Evolutionary conservation across 495 filamentous ascomycete species (phyloP).

Genomic region (Talaromyces thailandensis): DNA sequence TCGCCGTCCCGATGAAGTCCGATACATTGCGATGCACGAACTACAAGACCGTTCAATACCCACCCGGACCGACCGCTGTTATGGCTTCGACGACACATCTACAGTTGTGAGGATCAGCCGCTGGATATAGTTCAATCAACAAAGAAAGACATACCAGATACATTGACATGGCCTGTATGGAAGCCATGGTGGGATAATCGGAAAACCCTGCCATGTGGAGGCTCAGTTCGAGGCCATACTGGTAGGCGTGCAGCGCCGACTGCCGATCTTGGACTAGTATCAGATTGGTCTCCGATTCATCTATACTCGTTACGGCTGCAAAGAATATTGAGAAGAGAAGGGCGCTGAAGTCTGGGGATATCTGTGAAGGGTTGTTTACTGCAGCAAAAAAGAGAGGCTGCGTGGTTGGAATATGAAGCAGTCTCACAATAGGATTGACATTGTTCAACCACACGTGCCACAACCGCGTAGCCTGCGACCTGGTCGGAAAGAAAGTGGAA

Average conservation of each 20-base stretch:
- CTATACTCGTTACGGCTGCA: conserved; percentile 25
- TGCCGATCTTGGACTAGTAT: conserved; percentile 16
- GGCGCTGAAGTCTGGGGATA: conserved; percentile 23
- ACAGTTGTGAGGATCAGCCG: neutral
- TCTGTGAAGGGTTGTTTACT: conserved; percentile 22
- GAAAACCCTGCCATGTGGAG: conserved; percentile 20
- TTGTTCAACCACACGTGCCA: conserved; percentile 22
- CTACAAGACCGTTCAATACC: conserved; percentile 33
- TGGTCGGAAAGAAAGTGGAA: conserved; percentile 13
- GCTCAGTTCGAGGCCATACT: conserved; percentile 22
- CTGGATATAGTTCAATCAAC: neutral
- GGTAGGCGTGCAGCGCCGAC: conserved; percentile 20
- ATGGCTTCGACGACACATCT: conserved; percentile 33
- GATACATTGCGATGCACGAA: conserved; percentile 41
- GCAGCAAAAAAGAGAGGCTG: conserved; percentile 25
- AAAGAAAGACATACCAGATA: conserved; percentile 18
- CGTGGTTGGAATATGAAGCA: conserved; percentile 35
- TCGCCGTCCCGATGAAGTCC: conserved; percentile 39
- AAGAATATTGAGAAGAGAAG: conserved; percentile 39
- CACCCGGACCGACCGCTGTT: conserved; percentile 36
- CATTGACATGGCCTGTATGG: conserved; percentile 27
- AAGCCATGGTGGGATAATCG: conserved; percentile 23
- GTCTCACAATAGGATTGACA: conserved; percentile 33
- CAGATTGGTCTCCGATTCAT: conserved; percentile 15
- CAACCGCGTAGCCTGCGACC: conserved; percentile 19